Conservation (phyloP, 306 rosid species). For the Vigna radiata region DNA sequence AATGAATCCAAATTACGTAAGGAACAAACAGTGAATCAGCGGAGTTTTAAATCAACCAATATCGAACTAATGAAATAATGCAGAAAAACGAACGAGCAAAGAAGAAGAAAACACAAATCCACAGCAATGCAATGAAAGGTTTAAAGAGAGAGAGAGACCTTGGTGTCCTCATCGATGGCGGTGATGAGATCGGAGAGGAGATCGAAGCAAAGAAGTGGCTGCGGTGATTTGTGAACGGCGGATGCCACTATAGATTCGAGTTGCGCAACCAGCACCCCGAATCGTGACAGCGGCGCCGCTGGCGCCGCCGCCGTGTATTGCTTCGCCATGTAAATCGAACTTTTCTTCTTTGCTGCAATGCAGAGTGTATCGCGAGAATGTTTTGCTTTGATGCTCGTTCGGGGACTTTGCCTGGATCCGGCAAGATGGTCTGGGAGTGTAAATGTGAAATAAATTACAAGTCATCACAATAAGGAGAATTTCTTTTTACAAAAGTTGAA, state of each 20-base stretch:
- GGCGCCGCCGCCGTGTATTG: slow-evolving; percentile 51
- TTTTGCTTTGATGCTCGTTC: slow-evolving; percentile 12
- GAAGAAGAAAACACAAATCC: background rate
- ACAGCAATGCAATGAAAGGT: slow-evolving; percentile 14
- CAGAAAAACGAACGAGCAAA: slow-evolving; percentile 8
- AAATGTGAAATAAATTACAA: background rate
- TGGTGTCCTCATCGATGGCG: slow-evolving; percentile 84
- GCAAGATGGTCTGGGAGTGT: background rate
- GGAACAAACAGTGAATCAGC: slow-evolving; percentile 20
- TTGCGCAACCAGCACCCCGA: slow-evolving; percentile 95
- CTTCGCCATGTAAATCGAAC: slow-evolving; percentile 59
- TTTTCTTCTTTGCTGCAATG: slow-evolving; percentile 5
- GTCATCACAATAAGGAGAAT: background rate
- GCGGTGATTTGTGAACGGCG: slow-evolving; percentile 78
- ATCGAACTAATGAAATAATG: slow-evolving; percentile 8
- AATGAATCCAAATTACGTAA: slow-evolving; percentile 27
- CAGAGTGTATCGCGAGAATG: background rate
- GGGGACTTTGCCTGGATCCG: slow-evolving; percentile 27
- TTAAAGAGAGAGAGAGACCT: slow-evolving; percentile 54
- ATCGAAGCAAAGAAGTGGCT: slow-evolving; percentile 96
- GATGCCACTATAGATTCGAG: slow-evolving; percentile 96
- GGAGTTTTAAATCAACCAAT: slow-evolving; percentile 13
- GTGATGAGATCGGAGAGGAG: slow-evolving; percentile 98
- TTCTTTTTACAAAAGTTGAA: background rate
- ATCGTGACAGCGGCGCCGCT: slow-evolving; percentile 84